phyloP scores from a whole-genome alignment of 805 yeast genomes.

The Starmerella vitae region DNA sequence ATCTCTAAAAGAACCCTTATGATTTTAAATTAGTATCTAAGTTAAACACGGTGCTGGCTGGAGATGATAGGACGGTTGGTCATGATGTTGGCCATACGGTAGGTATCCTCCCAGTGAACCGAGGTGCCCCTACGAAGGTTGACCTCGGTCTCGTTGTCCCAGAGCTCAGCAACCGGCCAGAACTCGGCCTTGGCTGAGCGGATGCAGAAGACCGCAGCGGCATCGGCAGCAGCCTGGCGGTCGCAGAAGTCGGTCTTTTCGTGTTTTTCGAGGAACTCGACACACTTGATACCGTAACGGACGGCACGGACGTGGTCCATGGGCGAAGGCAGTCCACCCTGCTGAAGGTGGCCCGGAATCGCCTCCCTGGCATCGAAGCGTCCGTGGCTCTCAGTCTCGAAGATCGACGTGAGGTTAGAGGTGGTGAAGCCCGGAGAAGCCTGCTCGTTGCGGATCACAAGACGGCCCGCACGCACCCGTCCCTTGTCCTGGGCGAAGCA shows the following conservation, averaged over 20 bases:
- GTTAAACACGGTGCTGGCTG: background rate
- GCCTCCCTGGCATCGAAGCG: constrained; percentile 87
- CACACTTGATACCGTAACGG: constrained; percentile 78
- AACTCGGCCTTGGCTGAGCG: constrained; percentile 62
- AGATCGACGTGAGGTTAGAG: constrained; percentile 67
- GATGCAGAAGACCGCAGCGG: constrained; percentile 66
- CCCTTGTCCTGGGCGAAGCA: constrained; percentile 65
- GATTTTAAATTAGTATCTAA: background rate
- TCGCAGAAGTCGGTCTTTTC: constrained; percentile 17
- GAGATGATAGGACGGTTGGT: constrained; percentile 33
- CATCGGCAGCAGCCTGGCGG: constrained; percentile 13
- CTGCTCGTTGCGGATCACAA: constrained; percentile 68
- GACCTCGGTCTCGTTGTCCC: constrained; percentile 77
- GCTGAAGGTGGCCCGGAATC: constrained; percentile 96
- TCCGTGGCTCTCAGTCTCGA: constrained; percentile 62
- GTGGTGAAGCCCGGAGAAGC: constrained; percentile 77
- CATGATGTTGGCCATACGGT: constrained; percentile 71
- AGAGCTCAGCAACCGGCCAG: constrained; percentile 59
- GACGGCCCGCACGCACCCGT: constrained; percentile 68
- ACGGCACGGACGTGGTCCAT: constrained; percentile 85
- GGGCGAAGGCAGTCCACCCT: constrained; percentile 90
- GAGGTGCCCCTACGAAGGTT: constrained; percentile 74
- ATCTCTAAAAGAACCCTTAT: background rate
- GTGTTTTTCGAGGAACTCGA: constrained; percentile 66
- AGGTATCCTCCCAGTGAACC: constrained; percentile 66